phyloP scores from a whole-genome alignment of 306 rosid species.

The Vachellia collinsii region DNA sequence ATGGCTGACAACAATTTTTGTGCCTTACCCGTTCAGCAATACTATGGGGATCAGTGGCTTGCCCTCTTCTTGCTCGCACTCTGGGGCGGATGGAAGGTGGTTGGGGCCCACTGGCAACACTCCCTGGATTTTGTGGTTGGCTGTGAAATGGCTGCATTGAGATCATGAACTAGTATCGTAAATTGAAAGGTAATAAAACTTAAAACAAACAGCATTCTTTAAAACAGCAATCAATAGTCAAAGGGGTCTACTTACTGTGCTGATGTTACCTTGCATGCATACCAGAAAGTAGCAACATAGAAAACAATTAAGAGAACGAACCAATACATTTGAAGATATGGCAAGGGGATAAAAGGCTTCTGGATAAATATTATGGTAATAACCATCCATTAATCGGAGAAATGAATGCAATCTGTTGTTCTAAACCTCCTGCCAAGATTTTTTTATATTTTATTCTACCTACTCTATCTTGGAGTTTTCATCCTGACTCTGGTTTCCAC shows the following conservation, averaged over 20 bases:
- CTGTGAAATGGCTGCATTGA: slow-evolving; percentile 57
- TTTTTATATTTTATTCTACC: not conserved
- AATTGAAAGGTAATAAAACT: slow-evolving; percentile 15
- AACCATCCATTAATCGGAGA: not conserved
- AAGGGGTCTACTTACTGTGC: not conserved
- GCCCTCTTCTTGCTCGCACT: slow-evolving; percentile 96
- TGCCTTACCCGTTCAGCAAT: slow-evolving; percentile 86
- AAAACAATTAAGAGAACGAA: not conserved
- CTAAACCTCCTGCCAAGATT: not conserved
- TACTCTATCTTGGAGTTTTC: not conserved
- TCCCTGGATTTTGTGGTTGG: slow-evolving; percentile 50
- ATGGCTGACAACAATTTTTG: not conserved
- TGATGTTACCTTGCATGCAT: not conserved
- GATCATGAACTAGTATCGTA: slow-evolving; percentile 25
- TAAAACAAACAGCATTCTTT: not conserved
- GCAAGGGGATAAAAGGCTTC: not conserved
- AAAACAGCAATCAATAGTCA: not conserved
- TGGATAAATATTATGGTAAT: not conserved
- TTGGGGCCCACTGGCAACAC: slow-evolving; percentile 47
- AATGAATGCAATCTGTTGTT: not conserved
- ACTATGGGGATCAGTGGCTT: slow-evolving; percentile 98
- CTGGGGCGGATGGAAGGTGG: slow-evolving; percentile 82
- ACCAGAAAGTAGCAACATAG: not conserved
- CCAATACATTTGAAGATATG: not conserved
- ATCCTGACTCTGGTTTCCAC: not conserved